Evolutionary conservation across 352 stramenopile genomes (phyloP).

Genomic region (Pilasporangium apinafurcum): DNA sequence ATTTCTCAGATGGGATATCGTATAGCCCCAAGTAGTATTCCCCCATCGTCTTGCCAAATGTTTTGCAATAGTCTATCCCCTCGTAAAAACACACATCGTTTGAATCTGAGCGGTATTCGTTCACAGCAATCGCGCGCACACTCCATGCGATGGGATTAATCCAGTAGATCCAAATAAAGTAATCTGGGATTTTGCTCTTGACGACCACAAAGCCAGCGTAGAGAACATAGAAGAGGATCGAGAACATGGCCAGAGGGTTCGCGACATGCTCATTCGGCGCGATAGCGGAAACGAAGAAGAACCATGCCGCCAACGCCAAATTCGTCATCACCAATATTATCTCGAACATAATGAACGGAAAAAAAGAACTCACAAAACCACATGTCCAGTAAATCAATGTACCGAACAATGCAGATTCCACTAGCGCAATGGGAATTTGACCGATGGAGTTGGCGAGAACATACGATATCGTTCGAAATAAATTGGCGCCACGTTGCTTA

Average conservation of each 20-base stretch:
- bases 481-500: conserved; percentile 10
- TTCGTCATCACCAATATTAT: conserved; percentile 12
- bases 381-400: conserved; percentile 12
- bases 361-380: neutral
- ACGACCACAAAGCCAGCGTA: conserved; percentile 17
- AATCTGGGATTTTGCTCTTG: conserved; percentile 3
- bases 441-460: conserved; percentile 4
- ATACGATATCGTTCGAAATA: conserved; percentile 5
- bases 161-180: conserved; percentile 24
- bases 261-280: conserved; percentile 2
- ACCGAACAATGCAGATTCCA: conserved; percentile 6
- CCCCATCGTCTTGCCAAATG: conserved; percentile 2
- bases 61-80: conserved; percentile 3
- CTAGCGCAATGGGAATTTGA: conserved; percentile 2
- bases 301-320: conserved; percentile 10
- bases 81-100: conserved; percentile 6
- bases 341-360: conserved; percentile 3
- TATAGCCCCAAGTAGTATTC: conserved; percentile 8
- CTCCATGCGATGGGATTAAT: conserved; percentile 21
- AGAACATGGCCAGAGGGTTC: conserved; percentile 5
- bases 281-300: conserved; percentile 12
- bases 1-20: neutral
- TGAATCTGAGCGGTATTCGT: conserved; percentile 6
- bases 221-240: conserved; percentile 10
- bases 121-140: conserved; percentile 9